Base-by-base conservation (phyloP, 75 land plant genomes). In the Cupressus sempervirens region DNA sequence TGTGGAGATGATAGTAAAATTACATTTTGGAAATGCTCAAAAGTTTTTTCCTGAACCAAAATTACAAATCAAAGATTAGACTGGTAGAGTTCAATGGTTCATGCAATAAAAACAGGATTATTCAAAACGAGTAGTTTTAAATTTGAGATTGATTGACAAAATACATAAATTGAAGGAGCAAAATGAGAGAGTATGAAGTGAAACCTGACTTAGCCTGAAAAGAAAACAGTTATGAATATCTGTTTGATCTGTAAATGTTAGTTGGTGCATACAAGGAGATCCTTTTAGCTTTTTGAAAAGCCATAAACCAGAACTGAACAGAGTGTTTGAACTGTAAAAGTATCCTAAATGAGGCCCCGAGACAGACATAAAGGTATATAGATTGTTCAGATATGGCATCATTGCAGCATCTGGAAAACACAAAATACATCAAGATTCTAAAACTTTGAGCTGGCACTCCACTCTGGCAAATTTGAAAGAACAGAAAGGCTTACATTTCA, bases 301-400 rank as follows among this genome's bases (percentile, higher is more conserved):
- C 98, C 98, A 96, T 77, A 96, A 67, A 12, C 98, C 98, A 50
- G 96, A 94, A 83, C 95, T 96, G 85, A 96, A 96, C 82, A 96
- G 86, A 62, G 95, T 89, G 86, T 96, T 96, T 82, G 95, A 92
- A 87, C 98, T 93, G 86, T 96, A 96, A 67, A 94, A 82, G 83
- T 94, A 96, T 18, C 98, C 98, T 79, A 96, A 82, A 83, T 96
- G 98, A 74, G 98, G 98, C 20, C 98, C 98, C 83, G 98, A 94
- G 23, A 96, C 40, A 9, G 98, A 96, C 79, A 96, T 76, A 83
- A 90, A 96, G 54, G 98, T 94, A 83, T 94, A 65, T 30, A 96
- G 85, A 83, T 88, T 88, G 62, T 92, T 88, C 18, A 93, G 86
- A 48, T 86, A 96, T 13, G 98, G 98, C 76, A 87, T 91, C 96